Evolutionary conservation across 2,329 filamentous ascomycete genomes (phyloP), one percentile per base, ranked within the genome.

Genomic region (Drechslerella dactyloides): DNA sequence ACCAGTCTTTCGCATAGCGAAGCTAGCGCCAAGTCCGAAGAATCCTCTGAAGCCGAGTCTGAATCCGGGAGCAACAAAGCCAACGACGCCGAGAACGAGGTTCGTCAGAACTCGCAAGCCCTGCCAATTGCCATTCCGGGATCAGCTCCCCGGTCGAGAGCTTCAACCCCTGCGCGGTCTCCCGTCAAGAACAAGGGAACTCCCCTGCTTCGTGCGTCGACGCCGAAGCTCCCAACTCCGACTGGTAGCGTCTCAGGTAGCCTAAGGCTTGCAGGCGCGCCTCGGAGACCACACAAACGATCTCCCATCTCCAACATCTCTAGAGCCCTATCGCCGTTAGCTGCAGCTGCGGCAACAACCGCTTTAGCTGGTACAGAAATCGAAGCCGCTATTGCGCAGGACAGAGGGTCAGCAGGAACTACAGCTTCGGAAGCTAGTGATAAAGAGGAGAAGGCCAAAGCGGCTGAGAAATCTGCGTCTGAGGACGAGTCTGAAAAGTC

Each of bases 1-100:
- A 70, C 66, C 4, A 70, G 66, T 50, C 66, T 70, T 37, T 70
- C 66, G 35, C 66, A 70, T 30, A 70, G 66, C 59, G 66, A 70
- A 11, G 57, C 66, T 4, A 60, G 55, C 21, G 13, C 56, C 46
- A 70, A 70, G n/a, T 17, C 48, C 11, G 54, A 60, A 30, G 54
- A 60, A 1, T 59, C 59, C 35, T 61, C 61, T 7, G 69, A 60
- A 35, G 53, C 63, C 8, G 55, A 58, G 40, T 65, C 60, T 17
- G 60, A 56, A 15, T 57, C 69, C 13, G 51, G 35, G 19, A 66
- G 69, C 62, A 54, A 73, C 56, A 64, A 73, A 23, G 42, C 66
- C 33, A 64, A 54, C 37, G 52, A 65, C 69, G 69, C 69, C 15
- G 69, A 73, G 55, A 65, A 50, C 51, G 69, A 73, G 33, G 69